Evolutionary conservation across 2,329 filamentous ascomycete species (phyloP), one percentile per base, ranked within the genome.

Genomic region (Magnaporthiopsis rhizophila): DNA sequence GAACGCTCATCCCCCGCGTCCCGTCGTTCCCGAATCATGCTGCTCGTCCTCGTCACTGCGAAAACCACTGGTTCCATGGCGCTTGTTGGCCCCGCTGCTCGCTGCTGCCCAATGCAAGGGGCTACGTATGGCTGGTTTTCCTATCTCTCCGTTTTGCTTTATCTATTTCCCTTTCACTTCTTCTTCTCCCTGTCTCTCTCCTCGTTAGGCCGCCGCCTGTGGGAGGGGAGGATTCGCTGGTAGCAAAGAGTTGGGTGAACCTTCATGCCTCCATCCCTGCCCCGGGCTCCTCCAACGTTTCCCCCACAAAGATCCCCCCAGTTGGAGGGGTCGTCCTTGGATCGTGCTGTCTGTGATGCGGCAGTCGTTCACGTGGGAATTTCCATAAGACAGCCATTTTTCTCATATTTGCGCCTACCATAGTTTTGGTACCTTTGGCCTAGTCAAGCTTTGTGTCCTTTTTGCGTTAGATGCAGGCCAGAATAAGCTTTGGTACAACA

Each of bases 1-100:
- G 63, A 64, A 64, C 59, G 59, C 32, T 24, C 30, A 64, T 64
- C 63, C 63, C 59, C 63, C 63, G 63, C 63, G 58, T 60, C 15
- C 58, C 30, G 57, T 53, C 45, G 45, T n/a, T 53, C 45, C 45
- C 21, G 45, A 53, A 53, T 53, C 45, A 53, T 53, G 34, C 34
- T 60, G 58, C 30, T 1, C 30, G 30, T 30, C 30, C 30, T n/a
- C 30, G 38, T 53, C 21, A 53, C 45, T 21, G 45, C 45, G 45
- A 53, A 53, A 24, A 53, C n/a, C 45, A 50, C 15, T n/a, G 12
- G 12, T 36, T 34, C 32, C 34, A 13, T n/a, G 45, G 45, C 21
- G 45, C 45, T 2, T 21, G 45, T 53, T 53, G 45, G 45, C 45
- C 45, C 45, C 15, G 38, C 38, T 21, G 45, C 45, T 18, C 8